These are phyloP conservation scores for Scenedesmus sp. DNA, from an alignment of 163 green algal genomes.

Conservation along the genomic window DNA sequence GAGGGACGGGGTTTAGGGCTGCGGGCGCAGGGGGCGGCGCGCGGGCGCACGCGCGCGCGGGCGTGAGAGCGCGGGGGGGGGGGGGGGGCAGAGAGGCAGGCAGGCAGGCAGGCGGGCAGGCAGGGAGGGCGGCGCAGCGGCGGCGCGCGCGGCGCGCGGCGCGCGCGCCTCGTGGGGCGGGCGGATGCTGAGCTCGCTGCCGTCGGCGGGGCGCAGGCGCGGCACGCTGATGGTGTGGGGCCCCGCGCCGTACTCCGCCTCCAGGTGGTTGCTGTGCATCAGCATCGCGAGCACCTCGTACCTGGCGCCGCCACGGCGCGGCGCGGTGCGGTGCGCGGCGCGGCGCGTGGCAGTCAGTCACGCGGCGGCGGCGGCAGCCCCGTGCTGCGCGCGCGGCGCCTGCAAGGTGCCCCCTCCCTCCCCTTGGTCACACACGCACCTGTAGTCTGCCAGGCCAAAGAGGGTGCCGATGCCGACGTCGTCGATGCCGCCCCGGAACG, in stretches of 20 bases:
- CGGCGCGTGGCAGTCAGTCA: too few species aligned
- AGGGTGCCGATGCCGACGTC: constrained; percentile 76
- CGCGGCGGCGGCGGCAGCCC: too few species aligned
- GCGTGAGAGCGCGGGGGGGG: too few species aligned
- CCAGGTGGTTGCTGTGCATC: constrained; percentile 74
- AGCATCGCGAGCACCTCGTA: constrained; percentile 68
- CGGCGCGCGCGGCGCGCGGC: too few species aligned
- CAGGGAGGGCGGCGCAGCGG: too few species aligned
- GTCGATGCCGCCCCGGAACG: constrained; percentile 71
- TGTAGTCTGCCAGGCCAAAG: constrained; percentile 73
- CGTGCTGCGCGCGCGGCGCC: not conserved
- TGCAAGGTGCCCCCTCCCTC: too few species aligned
- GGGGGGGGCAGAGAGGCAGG: too few species aligned
- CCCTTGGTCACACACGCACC: constrained; percentile 24
- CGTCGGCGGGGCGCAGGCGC: constrained; percentile 75
- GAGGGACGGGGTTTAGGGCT: not conserved
- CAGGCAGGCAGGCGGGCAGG: too few species aligned
- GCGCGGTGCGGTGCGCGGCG: too few species aligned
- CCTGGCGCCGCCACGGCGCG: too few species aligned
- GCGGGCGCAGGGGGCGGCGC: not conserved
- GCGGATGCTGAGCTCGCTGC: constrained; percentile 66
- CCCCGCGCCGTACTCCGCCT: constrained; percentile 68
- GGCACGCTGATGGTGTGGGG: constrained; percentile 76
- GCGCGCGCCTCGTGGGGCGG: constrained; percentile 58
- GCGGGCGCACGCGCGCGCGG: too few species aligned